Evolutionary conservation across 306 rosid species (phyloP).

Genomic region (Bauhinia variegata): DNA sequence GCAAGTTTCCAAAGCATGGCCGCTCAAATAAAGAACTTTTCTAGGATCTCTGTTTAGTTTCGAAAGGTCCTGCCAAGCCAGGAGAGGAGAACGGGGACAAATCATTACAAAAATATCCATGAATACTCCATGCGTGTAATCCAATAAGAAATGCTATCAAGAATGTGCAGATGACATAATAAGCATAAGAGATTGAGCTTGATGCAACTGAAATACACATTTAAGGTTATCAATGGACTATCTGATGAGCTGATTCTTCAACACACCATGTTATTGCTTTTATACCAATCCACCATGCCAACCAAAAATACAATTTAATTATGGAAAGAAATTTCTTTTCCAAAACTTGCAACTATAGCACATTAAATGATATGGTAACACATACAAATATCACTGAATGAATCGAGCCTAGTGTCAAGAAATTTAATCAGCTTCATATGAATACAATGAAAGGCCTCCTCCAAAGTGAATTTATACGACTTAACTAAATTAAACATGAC

Average conservation of each 20-base stretch:
- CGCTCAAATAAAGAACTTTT: slow-evolving; percentile 85
- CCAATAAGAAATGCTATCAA: slow-evolving; percentile 8
- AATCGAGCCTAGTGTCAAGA: too few species aligned
- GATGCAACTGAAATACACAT: neutral
- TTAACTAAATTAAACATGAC: neutral
- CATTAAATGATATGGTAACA: too few species aligned
- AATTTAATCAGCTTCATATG: too few species aligned
- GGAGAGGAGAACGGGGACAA: slow-evolving; percentile 1
- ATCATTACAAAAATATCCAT: neutral
- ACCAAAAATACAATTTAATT: too few species aligned
- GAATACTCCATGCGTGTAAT: neutral
- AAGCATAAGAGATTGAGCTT: neutral
- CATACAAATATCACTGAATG: too few species aligned
- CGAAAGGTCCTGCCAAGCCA: slow-evolving; percentile 75
- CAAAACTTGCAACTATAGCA: too few species aligned
- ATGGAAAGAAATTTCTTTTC: too few species aligned
- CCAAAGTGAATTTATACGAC: too few species aligned
- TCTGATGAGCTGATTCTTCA: too few species aligned
- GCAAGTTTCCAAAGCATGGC: slow-evolving; percentile 84
- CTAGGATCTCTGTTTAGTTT: slow-evolving; percentile 90
- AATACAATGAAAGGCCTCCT: too few species aligned
- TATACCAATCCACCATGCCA: too few species aligned
- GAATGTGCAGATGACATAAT: neutral
- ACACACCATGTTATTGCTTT: neutral
- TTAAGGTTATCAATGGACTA: neutral